phyloP scores from a whole-genome alignment of 208 protist species.

The Porcisia deanei region DNA sequence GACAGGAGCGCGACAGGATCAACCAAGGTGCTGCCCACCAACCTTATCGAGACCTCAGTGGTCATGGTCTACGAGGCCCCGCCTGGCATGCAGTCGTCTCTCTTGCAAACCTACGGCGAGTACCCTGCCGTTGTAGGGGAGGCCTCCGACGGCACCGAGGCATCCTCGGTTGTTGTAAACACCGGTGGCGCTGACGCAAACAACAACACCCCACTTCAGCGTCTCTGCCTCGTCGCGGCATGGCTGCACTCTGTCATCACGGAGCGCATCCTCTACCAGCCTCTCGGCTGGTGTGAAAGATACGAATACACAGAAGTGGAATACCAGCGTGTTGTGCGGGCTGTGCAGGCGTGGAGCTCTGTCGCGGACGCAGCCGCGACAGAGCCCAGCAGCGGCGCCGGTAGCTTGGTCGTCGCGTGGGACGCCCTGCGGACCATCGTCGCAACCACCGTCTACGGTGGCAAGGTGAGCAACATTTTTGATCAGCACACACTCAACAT shows the following conservation, averaged over 20 bases:
- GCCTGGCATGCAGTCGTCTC: slow-evolving; percentile 94
- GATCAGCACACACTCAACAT: slow-evolving; percentile 94
- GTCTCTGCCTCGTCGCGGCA: slow-evolving; percentile 96
- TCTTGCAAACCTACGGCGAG: slow-evolving; percentile 89
- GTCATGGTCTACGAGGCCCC: slow-evolving; percentile 96
- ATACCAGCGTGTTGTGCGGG: slow-evolving; percentile 91
- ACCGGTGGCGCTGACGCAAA: slow-evolving; percentile 3
- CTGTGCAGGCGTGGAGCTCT: slow-evolving; percentile 90
- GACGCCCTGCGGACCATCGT: slow-evolving; percentile 93
- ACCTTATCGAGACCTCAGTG: slow-evolving; percentile 73
- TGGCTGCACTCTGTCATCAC: slow-evolving; percentile 98
- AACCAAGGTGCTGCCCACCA: slow-evolving; percentile 56
- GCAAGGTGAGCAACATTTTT: slow-evolving; percentile 97
- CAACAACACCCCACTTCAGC: slow-evolving; percentile 51
- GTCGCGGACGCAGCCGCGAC: slow-evolving; percentile 30
- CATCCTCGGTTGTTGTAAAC: not conserved
- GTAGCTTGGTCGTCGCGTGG: slow-evolving; percentile 90
- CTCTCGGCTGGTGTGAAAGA: slow-evolving; percentile 97
- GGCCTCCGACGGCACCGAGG: not conserved
- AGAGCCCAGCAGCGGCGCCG: slow-evolving; percentile 7
- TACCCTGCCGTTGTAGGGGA: slow-evolving; percentile 1
- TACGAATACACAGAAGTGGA: slow-evolving; percentile 99
- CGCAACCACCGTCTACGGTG: slow-evolving; percentile 95
- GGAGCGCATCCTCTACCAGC: slow-evolving; percentile 96
- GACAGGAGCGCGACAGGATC: slow-evolving; percentile 20